Evolutionary conservation across 371 early-diverging fungal genomes (phyloP), one percentile per base, ranked within the genome.

Genomic region (Coemansia sp.): DNA sequence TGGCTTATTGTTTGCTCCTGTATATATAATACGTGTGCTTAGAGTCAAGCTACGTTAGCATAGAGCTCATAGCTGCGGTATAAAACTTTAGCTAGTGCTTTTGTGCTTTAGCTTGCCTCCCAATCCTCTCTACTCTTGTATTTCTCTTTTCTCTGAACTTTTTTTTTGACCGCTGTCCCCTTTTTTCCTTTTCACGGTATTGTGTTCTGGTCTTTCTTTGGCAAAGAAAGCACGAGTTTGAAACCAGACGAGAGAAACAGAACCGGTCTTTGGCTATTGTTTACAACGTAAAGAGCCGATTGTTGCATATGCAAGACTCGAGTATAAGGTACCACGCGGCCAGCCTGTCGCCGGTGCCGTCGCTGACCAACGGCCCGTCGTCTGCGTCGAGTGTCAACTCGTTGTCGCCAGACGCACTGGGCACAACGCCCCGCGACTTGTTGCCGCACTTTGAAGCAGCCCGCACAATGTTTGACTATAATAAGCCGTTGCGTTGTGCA

Each of bases 301-400:
- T 37, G 18, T 18, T 50, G 30, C 30, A 5, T 0, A 54, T 59
- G 58, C 39, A 58, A 33, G 39, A 58, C 52, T 11, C 51, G 1
- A 42, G 40, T 26, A 26, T 40, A 33, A 28, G 33, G n/a, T 18
- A 42, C 23, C 12, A 21, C 59, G 44, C 14, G 23, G 40, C 58
- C 18, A 39, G 26, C 28, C 74, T 64, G 51, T 74, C 75, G 62
- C 75, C 75, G 20, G 75, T 74, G 40, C 75, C 75, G 20, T 69
- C 75, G 52, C 61, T 74, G 67, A 75, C 75, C 23, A 64, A 62
- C 56, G 65, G 50, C 14, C 53, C 61, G 7, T 66, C 71, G 61
- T 75, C 75, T 2, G 75, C 67, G 30, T 75, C 75, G 37, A 70
- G 75, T 44, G 75, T 75, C 67, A 75, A 63, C 56, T 51, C 75